phyloP scores from a whole-genome alignment of 257 asterid species.

The Fraxinus excelsior region DNA sequence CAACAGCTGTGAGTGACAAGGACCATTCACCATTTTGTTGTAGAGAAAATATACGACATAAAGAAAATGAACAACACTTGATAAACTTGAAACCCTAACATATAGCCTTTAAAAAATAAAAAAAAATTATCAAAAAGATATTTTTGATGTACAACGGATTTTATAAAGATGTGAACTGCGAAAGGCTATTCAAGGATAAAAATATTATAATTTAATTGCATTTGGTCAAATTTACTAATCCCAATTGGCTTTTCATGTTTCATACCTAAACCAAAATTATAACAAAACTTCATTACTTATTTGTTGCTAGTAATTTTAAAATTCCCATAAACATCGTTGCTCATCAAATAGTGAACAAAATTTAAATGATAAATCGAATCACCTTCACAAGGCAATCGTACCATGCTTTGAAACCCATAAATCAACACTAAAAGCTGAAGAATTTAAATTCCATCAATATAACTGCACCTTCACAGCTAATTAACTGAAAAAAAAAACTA shows the following conservation, averaged over 20 bases:
- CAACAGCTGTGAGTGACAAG: constrained; percentile 42
- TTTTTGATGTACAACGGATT: neutral
- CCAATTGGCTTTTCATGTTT: neutral
- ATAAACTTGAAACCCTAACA: neutral
- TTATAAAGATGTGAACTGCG: neutral
- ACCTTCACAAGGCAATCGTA: constrained; percentile 24
- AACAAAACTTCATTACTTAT: neutral
- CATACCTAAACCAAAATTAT: neutral
- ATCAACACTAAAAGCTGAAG: constrained; percentile 22
- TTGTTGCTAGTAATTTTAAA: constrained; percentile 1
- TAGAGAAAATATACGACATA: neutral
- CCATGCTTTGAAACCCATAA: constrained; percentile 28
- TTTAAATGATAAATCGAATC: constrained; percentile 14
- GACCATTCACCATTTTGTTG: constrained; percentile 25
- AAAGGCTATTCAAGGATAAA: neutral
- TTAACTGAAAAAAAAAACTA: too few relatives aligned
- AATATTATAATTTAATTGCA: neutral
- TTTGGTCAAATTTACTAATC: neutral
- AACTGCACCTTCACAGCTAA: neutral
- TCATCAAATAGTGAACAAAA: constrained; percentile 16
- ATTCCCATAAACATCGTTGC: constrained; percentile 7
- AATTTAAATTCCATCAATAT: neutral
- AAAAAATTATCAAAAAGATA: neutral
- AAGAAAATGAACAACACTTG: constrained; percentile 7
- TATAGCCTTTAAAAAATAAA: neutral